Evolutionary conservation across 2,329 filamentous ascomycete species (phyloP).

Genomic region (Fusarium pseudoanthophilum): DNA sequence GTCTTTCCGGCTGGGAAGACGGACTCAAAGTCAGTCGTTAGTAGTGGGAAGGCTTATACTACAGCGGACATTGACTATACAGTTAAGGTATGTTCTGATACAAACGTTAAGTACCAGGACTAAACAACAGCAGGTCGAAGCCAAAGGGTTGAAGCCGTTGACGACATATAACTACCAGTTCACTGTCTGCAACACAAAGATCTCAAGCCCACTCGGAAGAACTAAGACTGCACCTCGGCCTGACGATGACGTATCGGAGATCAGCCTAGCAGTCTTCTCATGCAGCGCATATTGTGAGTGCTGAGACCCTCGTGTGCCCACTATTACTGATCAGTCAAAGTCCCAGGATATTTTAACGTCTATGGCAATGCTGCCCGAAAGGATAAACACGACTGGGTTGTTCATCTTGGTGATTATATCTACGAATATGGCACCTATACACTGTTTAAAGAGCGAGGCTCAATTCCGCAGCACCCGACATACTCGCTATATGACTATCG

Average conservation of each 20-base stretch:
- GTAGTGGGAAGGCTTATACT: not conserved
- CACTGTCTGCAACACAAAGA: not conserved
- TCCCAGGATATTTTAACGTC: not conserved
- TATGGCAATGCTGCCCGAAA: slow-evolving; percentile 3
- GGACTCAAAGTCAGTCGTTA: not conserved
- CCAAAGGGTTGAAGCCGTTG: not conserved
- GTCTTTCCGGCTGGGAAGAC: not conserved
- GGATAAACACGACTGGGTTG: not conserved
- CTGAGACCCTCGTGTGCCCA: rapidly evolving
- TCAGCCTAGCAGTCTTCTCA: not conserved
- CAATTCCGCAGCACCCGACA: not conserved
- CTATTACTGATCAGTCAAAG: not conserved
- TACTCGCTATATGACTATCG: not conserved
- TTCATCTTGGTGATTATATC: slow-evolving; percentile 5
- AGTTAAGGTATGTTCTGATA: not conserved
- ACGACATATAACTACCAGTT: not conserved
- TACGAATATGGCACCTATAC: slow-evolving; percentile 1
- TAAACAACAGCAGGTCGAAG: not conserved
- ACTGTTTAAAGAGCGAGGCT: not conserved
- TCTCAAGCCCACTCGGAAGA: not conserved
- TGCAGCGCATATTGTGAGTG: not conserved
- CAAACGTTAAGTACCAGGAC: rapidly evolving
- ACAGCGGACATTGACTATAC: not conserved
- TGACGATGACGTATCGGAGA: not conserved
- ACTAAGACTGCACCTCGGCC: not conserved